A percentile compares a stretch with the other conserved stretches of the same genome.
phyloP scores from a whole-genome alignment of 495 filamentous ascomycete species.

The Neurospora hispaniola region DNA sequence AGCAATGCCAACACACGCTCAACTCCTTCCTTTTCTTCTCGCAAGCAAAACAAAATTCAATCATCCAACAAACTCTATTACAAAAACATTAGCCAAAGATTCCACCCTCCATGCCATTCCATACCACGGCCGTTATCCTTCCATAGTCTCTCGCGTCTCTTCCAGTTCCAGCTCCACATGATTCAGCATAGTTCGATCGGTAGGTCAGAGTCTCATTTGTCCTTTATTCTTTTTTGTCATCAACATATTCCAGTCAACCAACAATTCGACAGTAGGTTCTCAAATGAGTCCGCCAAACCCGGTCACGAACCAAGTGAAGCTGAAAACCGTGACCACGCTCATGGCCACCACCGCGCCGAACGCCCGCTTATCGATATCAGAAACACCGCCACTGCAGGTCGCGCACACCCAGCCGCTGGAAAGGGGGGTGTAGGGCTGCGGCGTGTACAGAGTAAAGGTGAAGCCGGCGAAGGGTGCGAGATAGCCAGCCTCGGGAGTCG shows the following conservation, averaged over 20 bases:
- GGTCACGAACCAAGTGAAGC: slow-evolving; percentile 83
- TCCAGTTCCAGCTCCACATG: not conserved
- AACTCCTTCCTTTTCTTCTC: not conserved
- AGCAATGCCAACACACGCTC: not conserved
- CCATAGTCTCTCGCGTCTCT: not conserved
- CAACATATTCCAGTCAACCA: not conserved
- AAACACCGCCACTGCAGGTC: slow-evolving; percentile 63
- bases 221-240: not conserved
- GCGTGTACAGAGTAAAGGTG: slow-evolving; percentile 72
- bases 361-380: slow-evolving; percentile 51
- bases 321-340: slow-evolving; percentile 62
- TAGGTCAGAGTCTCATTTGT: not conserved
- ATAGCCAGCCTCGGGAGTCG: slow-evolving; percentile 59
- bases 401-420: slow-evolving; percentile 46
- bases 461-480: slow-evolving; percentile 52
- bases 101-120: not conserved
- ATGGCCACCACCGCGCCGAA: slow-evolving; percentile 66
- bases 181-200: not conserved
- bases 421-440: slow-evolving; percentile 53
- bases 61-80: not conserved
- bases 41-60: not conserved
- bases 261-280: not conserved
- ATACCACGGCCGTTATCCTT: not conserved
- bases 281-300: slow-evolving; percentile 48
- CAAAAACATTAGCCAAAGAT: not conserved